phyloP scores from a whole-genome alignment of 352 stramenopile genomes.

The Phytophthora ramorum region DNA sequence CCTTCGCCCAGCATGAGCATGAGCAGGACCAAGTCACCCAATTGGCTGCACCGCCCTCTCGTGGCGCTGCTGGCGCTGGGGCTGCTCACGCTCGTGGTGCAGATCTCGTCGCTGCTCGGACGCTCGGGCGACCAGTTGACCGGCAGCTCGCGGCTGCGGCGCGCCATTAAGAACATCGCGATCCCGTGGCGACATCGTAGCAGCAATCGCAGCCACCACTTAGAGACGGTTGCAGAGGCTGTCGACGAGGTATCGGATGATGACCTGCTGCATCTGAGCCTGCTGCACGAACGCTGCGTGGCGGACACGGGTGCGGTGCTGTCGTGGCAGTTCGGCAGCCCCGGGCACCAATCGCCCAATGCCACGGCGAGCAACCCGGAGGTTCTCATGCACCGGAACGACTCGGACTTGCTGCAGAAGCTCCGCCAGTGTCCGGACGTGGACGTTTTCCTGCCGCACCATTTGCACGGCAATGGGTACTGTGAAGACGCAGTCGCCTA shows the following conservation, averaged over 20 bases:
- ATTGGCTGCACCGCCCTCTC: constrained; percentile 29
- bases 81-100: constrained; percentile 20
- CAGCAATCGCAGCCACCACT: neutral
- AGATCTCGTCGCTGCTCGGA: constrained; percentile 30
- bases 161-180: constrained; percentile 10
- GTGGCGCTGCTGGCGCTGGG: constrained; percentile 20
- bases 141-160: constrained; percentile 6
- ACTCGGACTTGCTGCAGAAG: constrained; percentile 50
- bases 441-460: constrained; percentile 63
- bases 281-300: constrained; percentile 45
- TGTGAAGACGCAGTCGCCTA: constrained; percentile 76
- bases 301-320: constrained; percentile 40
- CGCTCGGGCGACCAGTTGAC: constrained; percentile 22
- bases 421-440: constrained; percentile 63
- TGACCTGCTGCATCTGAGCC: constrained; percentile 44
- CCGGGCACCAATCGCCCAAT: constrained; percentile 16
- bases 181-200: constrained; percentile 20
- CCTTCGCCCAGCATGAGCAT: constrained; percentile 11
- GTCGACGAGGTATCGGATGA: constrained; percentile 22
- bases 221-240: neutral
- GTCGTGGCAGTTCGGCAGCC: constrained; percentile 35
- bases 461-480: constrained; percentile 65
- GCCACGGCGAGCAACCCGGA: constrained; percentile 16
- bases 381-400: constrained; percentile 37
- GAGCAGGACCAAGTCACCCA: constrained; percentile 1